Conservation (phyloP, 495 filamentous ascomycete genomes). For the Tetracladium marchalianum region DNA sequence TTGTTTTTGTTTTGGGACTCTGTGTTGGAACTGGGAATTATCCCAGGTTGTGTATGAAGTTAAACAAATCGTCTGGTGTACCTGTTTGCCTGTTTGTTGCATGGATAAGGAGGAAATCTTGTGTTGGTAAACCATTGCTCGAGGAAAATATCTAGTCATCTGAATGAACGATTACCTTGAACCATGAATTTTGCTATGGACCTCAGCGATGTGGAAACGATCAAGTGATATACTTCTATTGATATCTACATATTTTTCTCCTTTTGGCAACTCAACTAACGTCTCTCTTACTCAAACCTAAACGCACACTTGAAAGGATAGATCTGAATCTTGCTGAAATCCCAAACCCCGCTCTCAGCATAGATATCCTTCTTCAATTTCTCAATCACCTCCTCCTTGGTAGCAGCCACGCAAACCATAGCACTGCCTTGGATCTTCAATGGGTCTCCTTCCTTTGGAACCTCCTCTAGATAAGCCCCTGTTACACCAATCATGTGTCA, state of each 20-base stretch:
- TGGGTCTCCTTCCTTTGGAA: conserved; percentile 49
- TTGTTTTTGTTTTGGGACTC: no score
- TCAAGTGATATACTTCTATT: no score
- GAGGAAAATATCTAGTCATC: no score
- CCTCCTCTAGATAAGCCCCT: conserved; percentile 64
- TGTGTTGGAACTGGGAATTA: no score
- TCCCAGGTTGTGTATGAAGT: no score
- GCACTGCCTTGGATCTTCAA: conserved; percentile 62
- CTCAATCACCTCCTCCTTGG: conserved; percentile 58
- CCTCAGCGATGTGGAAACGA: no score
- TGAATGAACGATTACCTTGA: no score
- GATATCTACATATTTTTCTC: not conserved
- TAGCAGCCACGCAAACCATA: conserved; percentile 51
- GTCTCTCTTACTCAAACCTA: conserved; percentile 5
- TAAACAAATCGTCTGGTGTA: no score
- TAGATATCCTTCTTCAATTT: conserved; percentile 67
- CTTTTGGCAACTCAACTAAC: not conserved
- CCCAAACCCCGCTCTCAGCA: conserved; percentile 63
- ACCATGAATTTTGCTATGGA: no score
- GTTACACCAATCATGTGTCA: not conserved
- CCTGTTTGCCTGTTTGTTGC: no score
- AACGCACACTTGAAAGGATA: conserved; percentile 27
- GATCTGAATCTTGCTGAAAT: conserved; percentile 51
- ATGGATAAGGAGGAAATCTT: no score
- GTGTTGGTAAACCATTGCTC: no score